These are phyloP conservation scores for Monascus purpureus DNA, from an alignment of 495 filamentous ascomycete genomes.

Conservation along the genomic window DNA sequence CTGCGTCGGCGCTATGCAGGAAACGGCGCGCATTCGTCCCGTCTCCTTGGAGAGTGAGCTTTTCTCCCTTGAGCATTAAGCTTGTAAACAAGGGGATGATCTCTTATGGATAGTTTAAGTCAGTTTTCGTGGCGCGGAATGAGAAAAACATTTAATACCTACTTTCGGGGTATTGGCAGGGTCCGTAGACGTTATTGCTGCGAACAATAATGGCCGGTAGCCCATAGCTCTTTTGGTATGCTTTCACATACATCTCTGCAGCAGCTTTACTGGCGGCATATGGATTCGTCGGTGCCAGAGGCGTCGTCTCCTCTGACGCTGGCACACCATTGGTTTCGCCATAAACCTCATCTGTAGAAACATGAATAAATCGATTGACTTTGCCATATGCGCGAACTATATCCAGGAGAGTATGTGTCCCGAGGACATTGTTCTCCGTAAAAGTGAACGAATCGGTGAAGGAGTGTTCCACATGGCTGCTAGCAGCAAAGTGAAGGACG, in stretches of 20 bases:
- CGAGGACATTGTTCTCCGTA: slow-evolving; percentile 56
- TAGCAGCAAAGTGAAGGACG: slow-evolving; percentile 64
- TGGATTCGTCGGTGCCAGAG: slow-evolving; percentile 59
- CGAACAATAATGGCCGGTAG: slow-evolving; percentile 57
- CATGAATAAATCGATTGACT: slow-evolving; percentile 54
- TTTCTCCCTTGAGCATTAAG: slow-evolving; percentile 41
- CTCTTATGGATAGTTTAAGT: slow-evolving; percentile 26
- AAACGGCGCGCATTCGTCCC: slow-evolving; percentile 54
- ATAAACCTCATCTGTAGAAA: slow-evolving; percentile 68
- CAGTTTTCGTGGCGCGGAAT: neutral
- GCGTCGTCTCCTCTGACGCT: slow-evolving; percentile 38
- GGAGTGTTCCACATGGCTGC: slow-evolving; percentile 58
- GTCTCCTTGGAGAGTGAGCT: slow-evolving; percentile 55
- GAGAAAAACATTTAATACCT: slow-evolving; percentile 10
- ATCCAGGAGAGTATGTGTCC: slow-evolving; percentile 60
- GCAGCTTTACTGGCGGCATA: slow-evolving; percentile 68
- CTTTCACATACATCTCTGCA: slow-evolving; percentile 67
- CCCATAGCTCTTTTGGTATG: slow-evolving; percentile 59
- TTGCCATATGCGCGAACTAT: slow-evolving; percentile 42
- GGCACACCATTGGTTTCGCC: slow-evolving; percentile 48
- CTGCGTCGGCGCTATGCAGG: slow-evolving; percentile 57
- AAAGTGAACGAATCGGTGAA: slow-evolving; percentile 62
- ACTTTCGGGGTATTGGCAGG: slow-evolving; percentile 71
- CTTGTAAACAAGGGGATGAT: slow-evolving; percentile 64
- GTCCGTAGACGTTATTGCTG: slow-evolving; percentile 69